Percentiles rank a stretch among this genome's conserved stretches.
Conservation (phyloP, 1,284 basidiomycete genomes). For the Cutaneotrichosporon daszewskae region DNA sequence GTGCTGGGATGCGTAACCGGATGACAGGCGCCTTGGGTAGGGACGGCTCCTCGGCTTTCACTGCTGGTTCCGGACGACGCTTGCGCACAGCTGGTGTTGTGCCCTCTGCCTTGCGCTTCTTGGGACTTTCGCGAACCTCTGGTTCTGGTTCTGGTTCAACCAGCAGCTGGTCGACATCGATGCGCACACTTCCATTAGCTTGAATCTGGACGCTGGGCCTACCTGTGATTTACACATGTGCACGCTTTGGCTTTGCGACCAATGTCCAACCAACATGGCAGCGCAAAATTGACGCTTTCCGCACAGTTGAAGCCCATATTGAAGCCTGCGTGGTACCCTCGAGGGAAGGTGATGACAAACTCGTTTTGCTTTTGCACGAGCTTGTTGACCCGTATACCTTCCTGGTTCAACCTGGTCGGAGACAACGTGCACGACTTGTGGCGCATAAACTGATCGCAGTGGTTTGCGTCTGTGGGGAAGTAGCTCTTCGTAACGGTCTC, state of each 20-base stretch:
- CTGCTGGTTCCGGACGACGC: background rate
- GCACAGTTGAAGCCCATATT: conserved; percentile 97
- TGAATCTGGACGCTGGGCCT: too few species aligned
- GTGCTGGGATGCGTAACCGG: conserved; percentile 11
- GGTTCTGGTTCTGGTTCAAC: conserved; percentile 48
- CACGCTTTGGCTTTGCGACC: conserved; percentile 77
- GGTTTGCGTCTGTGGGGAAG: conserved; percentile 75
- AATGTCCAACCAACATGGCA: conserved; percentile 89
- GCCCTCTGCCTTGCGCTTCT: conserved; percentile 2
- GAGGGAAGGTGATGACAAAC: conserved; percentile 92
- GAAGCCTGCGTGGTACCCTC: conserved; percentile 94
- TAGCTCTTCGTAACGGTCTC: conserved; percentile 62
- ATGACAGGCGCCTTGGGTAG: conserved; percentile 12
- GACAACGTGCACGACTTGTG: conserved; percentile 96
- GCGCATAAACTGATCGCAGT: conserved; percentile 88
- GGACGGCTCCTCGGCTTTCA: background rate
- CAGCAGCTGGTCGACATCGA: conserved; percentile 81
- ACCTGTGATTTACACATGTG: conserved; percentile 67
- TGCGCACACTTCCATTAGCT: conserved; percentile 58
- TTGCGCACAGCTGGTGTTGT: background rate
- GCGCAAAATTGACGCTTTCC: conserved; percentile 95
- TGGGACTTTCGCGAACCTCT: background rate
- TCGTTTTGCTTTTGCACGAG: conserved; percentile 87
- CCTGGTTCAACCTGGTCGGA: conserved; percentile 71
- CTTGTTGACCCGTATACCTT: conserved; percentile 76